Evolutionary conservation across 2,329 filamentous ascomycete species (phyloP).

Genomic region (Fragosphaeria purpurea): DNA sequence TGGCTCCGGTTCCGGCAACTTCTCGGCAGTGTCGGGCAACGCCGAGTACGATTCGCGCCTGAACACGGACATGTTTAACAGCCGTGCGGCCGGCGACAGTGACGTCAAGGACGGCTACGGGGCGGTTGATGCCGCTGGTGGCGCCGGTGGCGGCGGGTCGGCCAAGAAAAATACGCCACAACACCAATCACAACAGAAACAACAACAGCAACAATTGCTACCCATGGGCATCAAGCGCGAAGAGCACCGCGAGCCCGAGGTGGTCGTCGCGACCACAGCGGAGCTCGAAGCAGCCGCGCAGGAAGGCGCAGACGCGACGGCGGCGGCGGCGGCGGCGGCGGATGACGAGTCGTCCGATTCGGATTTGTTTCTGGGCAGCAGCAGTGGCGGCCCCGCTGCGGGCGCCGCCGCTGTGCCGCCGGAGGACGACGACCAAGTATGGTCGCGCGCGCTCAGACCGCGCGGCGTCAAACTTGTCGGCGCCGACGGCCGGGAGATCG

Average conservation of each 20-base stretch:
- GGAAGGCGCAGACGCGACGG: slow-evolving; percentile 17
- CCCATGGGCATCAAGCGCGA: slow-evolving; percentile 47
- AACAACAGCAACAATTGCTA: slow-evolving; percentile 25
- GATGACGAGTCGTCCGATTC: slow-evolving; percentile 21
- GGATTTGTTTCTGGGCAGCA: slow-evolving; percentile 16
- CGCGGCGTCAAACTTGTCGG: slow-evolving; percentile 30
- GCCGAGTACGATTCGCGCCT: slow-evolving; percentile 38
- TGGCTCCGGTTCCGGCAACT: slow-evolving; percentile 3
- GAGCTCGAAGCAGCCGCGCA: slow-evolving; percentile 42
- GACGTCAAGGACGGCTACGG: slow-evolving; percentile 34
- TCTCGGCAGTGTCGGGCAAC: slow-evolving; percentile 10
- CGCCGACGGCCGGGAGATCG: slow-evolving; percentile 30
- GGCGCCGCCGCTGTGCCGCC: slow-evolving; percentile 8
- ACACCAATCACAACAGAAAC: slow-evolving; percentile 9
- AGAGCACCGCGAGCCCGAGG: slow-evolving; percentile 43
- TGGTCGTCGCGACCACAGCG: slow-evolving; percentile 45
- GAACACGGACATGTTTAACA: slow-evolving; percentile 47
- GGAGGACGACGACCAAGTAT: slow-evolving; percentile 29
- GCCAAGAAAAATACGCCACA: slow-evolving; percentile 1
- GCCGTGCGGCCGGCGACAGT: slow-evolving; percentile 23
- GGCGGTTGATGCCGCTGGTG: slow-evolving; percentile 19
- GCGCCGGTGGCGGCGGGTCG: neutral
- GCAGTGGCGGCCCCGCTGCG: neutral
- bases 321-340: slow-evolving; percentile 16
- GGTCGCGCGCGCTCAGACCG: slow-evolving; percentile 29